Evolutionary conservation across 1,139 yeast genomes (phyloP).

Genomic region (Schizosaccharomyces versatilis): DNA sequence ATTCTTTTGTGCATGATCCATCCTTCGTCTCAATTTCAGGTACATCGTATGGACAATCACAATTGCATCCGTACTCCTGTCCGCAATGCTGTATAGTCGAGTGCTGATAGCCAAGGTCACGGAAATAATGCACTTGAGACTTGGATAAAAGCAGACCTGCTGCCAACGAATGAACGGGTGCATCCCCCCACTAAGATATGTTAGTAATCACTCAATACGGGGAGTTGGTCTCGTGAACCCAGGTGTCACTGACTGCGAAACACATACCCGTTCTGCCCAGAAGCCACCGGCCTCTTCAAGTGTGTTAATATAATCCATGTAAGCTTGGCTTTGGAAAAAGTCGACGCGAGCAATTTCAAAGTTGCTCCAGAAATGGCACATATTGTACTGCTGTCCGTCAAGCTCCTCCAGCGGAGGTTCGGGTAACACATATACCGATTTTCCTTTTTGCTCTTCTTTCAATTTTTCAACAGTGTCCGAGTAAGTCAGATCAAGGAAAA

Average conservation of each 20-base stretch:
- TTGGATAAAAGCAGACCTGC: slow-evolving; percentile 47
- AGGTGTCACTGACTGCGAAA: background rate
- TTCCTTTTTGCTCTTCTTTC: background rate
- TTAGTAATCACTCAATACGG: background rate
- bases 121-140: slow-evolving; percentile 58
- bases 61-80: slow-evolving; percentile 66
- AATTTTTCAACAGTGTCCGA: background rate
- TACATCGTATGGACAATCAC: slow-evolving; percentile 44
- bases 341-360: slow-evolving; percentile 74
- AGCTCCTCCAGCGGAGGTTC: background rate
- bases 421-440: background rate
- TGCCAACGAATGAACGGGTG: slow-evolving; percentile 74
- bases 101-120: slow-evolving; percentile 77
- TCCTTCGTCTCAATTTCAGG: slow-evolving; percentile 34
- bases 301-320: slow-evolving; percentile 40
- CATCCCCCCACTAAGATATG: slow-evolving; percentile 55
- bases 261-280: slow-evolving; percentile 37
- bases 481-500: slow-evolving; percentile 18
- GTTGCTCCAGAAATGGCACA: slow-evolving; percentile 86
- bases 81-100: slow-evolving; percentile 55
- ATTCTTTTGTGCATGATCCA: slow-evolving; percentile 33
- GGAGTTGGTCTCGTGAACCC: background rate
- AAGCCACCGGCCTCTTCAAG: slow-evolving; percentile 60
- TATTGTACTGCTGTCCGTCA: slow-evolving; percentile 39
- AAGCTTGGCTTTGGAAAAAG: slow-evolving; percentile 40